These are phyloP conservation scores for Ascosphaera apis DNA, from an alignment of 2,329 filamentous ascomycete genomes.

Conservation along the genomic window DNA sequence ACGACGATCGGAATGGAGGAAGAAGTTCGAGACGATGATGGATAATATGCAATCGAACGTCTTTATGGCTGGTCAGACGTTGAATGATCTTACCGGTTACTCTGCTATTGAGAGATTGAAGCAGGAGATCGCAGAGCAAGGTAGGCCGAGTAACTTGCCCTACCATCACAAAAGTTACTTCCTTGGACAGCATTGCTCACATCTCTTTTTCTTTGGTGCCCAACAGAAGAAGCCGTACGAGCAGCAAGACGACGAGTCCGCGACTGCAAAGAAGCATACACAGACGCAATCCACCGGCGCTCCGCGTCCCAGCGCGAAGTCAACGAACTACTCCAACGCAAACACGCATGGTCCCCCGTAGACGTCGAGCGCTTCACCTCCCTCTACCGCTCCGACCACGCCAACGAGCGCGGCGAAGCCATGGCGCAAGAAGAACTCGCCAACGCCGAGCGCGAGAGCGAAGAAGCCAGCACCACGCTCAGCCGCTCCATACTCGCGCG, in stretches of 20 bases:
- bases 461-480: conserved; percentile 51
- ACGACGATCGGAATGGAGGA: conserved; percentile 32
- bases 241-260: conserved; percentile 41
- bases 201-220: too few species aligned
- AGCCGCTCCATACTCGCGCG: conserved; percentile 67
- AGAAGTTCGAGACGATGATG: conserved; percentile 51
- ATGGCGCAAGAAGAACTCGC: conserved; percentile 48
- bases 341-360: conserved; percentile 67
- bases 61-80: conserved; percentile 60
- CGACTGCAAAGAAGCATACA: conserved; percentile 50
- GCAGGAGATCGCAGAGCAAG: conserved; percentile 45
- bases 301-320: conserved; percentile 88
- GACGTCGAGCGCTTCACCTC: conserved; percentile 90
- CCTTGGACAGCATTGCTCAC: background rate
- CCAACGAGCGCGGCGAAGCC: conserved; percentile 66
- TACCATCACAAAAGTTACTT: conserved; percentile 1
- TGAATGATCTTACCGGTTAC: conserved; percentile 92
- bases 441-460: conserved; percentile 54
- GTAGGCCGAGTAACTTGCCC: too few species aligned
- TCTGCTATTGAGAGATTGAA: conserved; percentile 75
- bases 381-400: conserved; percentile 77
- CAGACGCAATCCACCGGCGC: conserved; percentile 60
- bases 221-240: conserved; percentile 29
- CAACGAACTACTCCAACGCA: conserved; percentile 76
- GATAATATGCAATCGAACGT: conserved; percentile 71